phyloP scores from a whole-genome alignment of 139 green algal species.

The Asterochloris sp. region DNA sequence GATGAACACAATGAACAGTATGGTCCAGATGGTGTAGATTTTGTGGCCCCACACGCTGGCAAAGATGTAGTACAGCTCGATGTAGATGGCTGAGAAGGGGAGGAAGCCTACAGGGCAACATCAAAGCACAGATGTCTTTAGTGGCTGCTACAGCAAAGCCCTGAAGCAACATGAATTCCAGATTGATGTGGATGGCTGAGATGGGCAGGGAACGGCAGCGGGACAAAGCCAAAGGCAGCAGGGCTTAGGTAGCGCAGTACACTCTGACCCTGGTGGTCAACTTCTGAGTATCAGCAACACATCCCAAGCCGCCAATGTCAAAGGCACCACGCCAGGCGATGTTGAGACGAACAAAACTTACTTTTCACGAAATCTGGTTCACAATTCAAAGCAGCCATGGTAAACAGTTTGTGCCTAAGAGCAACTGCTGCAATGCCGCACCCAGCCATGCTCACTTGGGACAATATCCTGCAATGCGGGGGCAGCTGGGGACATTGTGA shows the following conservation, averaged over 20 bases:
- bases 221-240: background rate
- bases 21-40: slow-evolving; percentile 93
- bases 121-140: background rate
- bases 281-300: background rate
- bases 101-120: slow-evolving; percentile 63
- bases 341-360: too few species aligned
- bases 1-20: slow-evolving; percentile 93
- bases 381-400: background rate
- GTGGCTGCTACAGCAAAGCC: background rate
- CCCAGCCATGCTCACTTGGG: background rate
- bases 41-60: slow-evolving; percentile 96
- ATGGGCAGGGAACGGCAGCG: background rate
- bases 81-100: slow-evolving; percentile 97
- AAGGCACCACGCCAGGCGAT: background rate
- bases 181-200: background rate
- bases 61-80: slow-evolving; percentile 99
- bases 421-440: background rate
- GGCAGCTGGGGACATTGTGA: background rate
- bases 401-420: background rate
- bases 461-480: background rate
- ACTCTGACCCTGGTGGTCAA: background rate
- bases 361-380: too few species aligned
- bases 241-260: background rate
- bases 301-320: background rate
- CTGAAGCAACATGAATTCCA: background rate